Conservation (phyloP, 1,284 basidiomycete genomes). For the Trametes pubescens region DNA sequence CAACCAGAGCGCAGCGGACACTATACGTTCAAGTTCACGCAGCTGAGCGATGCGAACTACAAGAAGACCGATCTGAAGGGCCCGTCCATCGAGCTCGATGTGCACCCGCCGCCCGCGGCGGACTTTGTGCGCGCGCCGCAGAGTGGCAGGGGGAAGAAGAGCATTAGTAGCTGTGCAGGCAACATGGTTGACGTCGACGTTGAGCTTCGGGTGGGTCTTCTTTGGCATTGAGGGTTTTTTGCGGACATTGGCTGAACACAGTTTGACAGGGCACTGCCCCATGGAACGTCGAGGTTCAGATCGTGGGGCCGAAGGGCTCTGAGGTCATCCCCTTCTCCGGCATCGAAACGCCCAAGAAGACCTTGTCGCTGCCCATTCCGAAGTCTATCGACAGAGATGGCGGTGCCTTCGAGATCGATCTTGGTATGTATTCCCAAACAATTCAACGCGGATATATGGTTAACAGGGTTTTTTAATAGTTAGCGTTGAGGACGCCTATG, state of each 20-base stretch:
- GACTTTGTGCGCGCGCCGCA: conserved; percentile 65
- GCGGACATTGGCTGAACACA: not conserved
- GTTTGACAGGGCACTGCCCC: conserved; percentile 79
- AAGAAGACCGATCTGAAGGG: conserved; percentile 74
- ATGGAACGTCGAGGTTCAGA: conserved; percentile 84
- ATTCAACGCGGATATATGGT: no score
- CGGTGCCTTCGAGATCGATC: conserved; percentile 82
- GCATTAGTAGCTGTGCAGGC: conserved; percentile 79
- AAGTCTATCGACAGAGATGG: conserved; percentile 72
- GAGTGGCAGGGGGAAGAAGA: conserved; percentile 55
- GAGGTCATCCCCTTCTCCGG: conserved; percentile 64
- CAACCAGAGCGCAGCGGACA: conserved; percentile 91
- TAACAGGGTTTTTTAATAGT: conserved; percentile 62
- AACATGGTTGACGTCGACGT: conserved; percentile 78
- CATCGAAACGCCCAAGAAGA: conserved; percentile 64
- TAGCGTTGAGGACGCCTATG: conserved; percentile 88
- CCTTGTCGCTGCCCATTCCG: conserved; percentile 73
- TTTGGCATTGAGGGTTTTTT: not conserved
- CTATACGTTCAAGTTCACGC: conserved; percentile 86
- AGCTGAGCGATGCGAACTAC: conserved; percentile 89
- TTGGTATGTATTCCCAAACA: conserved; percentile 56
- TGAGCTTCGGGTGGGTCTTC: conserved; percentile 69
- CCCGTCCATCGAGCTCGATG: conserved; percentile 82
- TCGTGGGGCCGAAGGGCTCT: conserved; percentile 72
- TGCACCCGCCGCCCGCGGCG: conserved; percentile 88